phyloP scores from a whole-genome alignment of 495 filamentous ascomycete species.

The Rhizodiscina lignyota region DNA sequence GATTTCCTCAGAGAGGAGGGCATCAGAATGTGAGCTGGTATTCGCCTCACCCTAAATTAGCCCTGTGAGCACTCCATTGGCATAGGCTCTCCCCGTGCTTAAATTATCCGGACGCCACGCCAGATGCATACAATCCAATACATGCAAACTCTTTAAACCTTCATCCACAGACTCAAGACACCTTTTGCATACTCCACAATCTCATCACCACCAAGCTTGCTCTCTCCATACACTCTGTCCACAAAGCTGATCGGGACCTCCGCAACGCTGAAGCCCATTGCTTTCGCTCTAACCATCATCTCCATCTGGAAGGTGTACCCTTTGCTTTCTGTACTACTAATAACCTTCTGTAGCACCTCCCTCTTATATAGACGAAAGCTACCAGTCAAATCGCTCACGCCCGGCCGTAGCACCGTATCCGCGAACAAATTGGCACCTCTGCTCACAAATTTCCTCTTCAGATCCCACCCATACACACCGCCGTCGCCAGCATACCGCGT shows the following conservation, averaged over 20 bases:
- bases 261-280: conserved; percentile 74
- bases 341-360: conserved; percentile 74
- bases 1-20: no score
- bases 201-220: conserved; percentile 85
- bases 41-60: no score
- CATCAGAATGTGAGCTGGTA: no score
- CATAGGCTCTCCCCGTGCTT: no score
- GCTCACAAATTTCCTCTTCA: conserved; percentile 86
- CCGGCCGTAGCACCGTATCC: conserved; percentile 81
- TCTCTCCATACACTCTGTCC: conserved; percentile 87
- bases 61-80: no score
- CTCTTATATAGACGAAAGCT: conserved; percentile 92
- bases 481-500: conserved; percentile 83
- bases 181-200: conserved; percentile 98
- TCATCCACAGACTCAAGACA: conserved; percentile 75
- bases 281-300: conserved; percentile 85
- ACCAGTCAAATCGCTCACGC: conserved; percentile 92
- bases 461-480: conserved; percentile 93
- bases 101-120: no score
- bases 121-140: no score
- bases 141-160: conserved; percentile 39
- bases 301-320: conserved; percentile 99
- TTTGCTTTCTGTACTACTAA: conserved; percentile 76
- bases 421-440: conserved; percentile 90
- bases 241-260: conserved; percentile 96